Evolutionary conservation across 169 alveolate species (phyloP), one percentile per base, ranked within the genome.

Genomic region (Theileria parva): DNA sequence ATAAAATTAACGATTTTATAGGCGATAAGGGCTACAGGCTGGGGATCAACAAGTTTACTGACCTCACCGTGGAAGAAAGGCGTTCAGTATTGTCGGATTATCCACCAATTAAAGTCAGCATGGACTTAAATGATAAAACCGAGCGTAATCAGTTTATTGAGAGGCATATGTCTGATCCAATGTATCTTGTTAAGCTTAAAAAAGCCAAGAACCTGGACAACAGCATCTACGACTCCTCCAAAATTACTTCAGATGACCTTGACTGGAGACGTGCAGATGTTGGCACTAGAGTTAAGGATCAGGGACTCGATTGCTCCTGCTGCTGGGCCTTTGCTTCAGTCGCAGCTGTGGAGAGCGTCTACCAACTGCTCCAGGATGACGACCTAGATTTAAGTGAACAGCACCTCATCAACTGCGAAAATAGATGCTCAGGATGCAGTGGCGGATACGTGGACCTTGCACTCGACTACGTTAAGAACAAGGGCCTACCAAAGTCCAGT

Each of bases 261-360:
- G 95, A 92, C 69, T 86, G 93, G 95, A 84, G 93, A 68, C 65
- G 67, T 9, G 44, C 81, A 23, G 92, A 91, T 21, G 94, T 87
- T 7, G 85, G 60, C 23, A 80, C 94, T 13, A 89, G 75, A 28
- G 91, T 92, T 17, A 92, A 93, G 75, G 87, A 93, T 75, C 95
- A 95, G 81, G 79, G 86, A 30, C 77, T 55, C 15, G 65, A 69
- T 30, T 94, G 96, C 78, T 96, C 96, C 27, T 80, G 95, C 13
- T 95, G 97, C 61, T 93, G 96, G 95, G 92, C 97, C 8, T 95
- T 95, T 83, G 91, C 96, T 15, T 67, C 96, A 7, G 88, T 91
- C 3, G 94, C 95, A 2, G 34, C 78, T 19, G 55, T 94, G 0
- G 95, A 92, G 84, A 87, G 94, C 32, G 88, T 81, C 37, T 94